phyloP scores from a whole-genome alignment of 164 flowering plant genomes.

The Protea cynaroides region DNA sequence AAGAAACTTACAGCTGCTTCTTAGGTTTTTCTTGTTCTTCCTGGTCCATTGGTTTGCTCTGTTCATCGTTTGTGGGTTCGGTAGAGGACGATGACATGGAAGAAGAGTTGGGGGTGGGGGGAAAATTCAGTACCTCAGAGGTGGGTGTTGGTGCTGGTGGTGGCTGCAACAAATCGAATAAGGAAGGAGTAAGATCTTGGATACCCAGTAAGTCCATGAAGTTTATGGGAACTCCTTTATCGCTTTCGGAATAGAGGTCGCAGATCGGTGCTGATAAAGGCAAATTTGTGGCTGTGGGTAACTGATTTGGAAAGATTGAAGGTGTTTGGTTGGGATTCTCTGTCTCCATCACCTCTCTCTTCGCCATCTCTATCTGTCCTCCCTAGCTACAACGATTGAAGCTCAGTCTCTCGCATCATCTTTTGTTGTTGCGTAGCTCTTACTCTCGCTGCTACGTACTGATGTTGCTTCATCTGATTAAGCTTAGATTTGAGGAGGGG shows the following conservation, averaged over 20 bases:
- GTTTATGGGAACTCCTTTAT: constrained; percentile 18
- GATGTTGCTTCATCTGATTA: neutral
- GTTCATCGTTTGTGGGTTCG: constrained; percentile 43
- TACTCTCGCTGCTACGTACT: neutral
- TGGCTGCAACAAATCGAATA: constrained; percentile 35
- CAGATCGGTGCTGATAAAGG: constrained; percentile 29
- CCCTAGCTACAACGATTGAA: no score
- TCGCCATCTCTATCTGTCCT: constrained; percentile 15
- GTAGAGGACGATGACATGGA: constrained; percentile 71
- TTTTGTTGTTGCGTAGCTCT: no score
- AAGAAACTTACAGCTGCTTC: constrained; percentile 40
- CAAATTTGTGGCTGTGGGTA: constrained; percentile 9
- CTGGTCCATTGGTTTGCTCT: constrained; percentile 18
- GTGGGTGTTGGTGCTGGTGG: constrained; percentile 5
- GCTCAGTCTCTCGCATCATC: no score
- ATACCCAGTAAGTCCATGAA: constrained; percentile 53
- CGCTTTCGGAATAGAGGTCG: constrained; percentile 24
- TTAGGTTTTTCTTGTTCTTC: constrained; percentile 40
- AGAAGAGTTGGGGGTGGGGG: constrained; percentile 63
- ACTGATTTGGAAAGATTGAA: constrained; percentile 29
- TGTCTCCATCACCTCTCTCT: constrained; percentile 18
- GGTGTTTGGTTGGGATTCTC: constrained; percentile 16
- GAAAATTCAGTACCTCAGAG: constrained; percentile 58
- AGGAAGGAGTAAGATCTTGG: constrained; percentile 32
- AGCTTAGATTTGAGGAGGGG: neutral